These are phyloP conservation scores for Lactuca saligna DNA, from an alignment of 129 eudicot species.

Conservation along the genomic window DNA sequence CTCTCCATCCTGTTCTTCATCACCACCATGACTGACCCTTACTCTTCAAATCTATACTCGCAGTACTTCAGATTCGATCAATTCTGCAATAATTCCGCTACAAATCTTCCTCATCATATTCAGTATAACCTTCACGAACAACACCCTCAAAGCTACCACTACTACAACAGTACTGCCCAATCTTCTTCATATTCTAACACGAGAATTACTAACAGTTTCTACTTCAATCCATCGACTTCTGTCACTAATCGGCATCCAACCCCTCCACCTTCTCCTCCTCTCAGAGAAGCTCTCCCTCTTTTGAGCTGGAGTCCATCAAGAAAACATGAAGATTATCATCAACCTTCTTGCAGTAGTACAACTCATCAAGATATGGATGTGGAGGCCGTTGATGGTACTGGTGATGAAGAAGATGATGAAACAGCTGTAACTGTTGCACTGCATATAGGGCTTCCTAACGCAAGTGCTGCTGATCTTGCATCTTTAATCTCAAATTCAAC, in stretches of 20 bases:
- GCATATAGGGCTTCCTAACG: slow-evolving; percentile 86
- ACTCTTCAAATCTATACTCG: slow-evolving; percentile 49
- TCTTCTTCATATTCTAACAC: slow-evolving; percentile 27
- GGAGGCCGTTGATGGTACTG: slow-evolving; percentile 28
- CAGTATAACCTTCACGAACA: slow-evolving; percentile 21
- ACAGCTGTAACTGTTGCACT: slow-evolving; percentile 69
- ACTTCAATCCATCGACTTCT: slow-evolving; percentile 20
- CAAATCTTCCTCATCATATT: slow-evolving; percentile 30
- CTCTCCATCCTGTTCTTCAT: not conserved
- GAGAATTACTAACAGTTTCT: slow-evolving; percentile 20
- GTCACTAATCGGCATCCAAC: slow-evolving; percentile 25
- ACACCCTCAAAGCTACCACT: slow-evolving; percentile 33
- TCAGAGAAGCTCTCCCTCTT: slow-evolving; percentile 83
- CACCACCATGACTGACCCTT: not conserved
- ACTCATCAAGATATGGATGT: slow-evolving; percentile 37
- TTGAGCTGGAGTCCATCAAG: slow-evolving; percentile 58
- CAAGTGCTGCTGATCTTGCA: slow-evolving; percentile 85
- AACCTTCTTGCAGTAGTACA: slow-evolving; percentile 25
- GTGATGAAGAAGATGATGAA: slow-evolving; percentile 34
- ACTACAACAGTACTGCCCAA: slow-evolving; percentile 6
- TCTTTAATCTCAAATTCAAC: slow-evolving; percentile 34
- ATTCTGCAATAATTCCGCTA: slow-evolving; percentile 31
- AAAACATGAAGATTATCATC: slow-evolving; percentile 25
- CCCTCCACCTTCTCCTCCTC: slow-evolving; percentile 87
- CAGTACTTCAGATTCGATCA: slow-evolving; percentile 55